Evolutionary conservation across 2,329 filamentous ascomycete species (phyloP), one percentile per base, ranked within the genome.

Genomic region (Xylaria sp.): DNA sequence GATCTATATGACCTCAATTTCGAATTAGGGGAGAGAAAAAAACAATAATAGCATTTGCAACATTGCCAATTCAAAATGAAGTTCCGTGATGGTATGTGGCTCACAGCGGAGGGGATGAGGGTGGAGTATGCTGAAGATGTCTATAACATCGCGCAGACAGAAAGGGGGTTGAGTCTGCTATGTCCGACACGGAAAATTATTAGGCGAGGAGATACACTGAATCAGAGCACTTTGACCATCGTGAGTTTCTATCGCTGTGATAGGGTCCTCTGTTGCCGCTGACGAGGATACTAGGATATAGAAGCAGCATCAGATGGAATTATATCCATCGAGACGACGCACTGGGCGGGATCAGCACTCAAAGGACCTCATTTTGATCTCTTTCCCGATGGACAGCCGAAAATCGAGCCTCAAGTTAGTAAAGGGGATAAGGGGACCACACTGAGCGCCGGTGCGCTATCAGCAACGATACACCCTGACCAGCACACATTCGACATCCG

Each of bases 31-130:
- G 15, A 3, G 41, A 18, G 3, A 36, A 59, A 52, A 32, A 4
- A 45, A 0, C 23, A 30, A 45, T 13, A 48, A 25, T 41, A 59
- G 15, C 30, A 56, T 55, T 39, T 23, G 48, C 30, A 32, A 45
- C 20, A 43, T 23, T 46, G 15, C 55, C 25, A 4, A 23, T 30
- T 41, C 57, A 77, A 72, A 50, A 89, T 89, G 87, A 88, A 87
- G 80, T 88, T 89, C 73, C 85, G 86, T 71, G 86, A 89, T 84
- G 86, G 86, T 71, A 89, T 91, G 89, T 91, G 90, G 90, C 81
- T 91, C 57, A 83, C 85, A 48, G 87, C 86, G 65, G 85, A 89
- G 77, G 86, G 84, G 68, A 84, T 89, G 76, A 82, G 83, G 58
- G 83, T 89, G 30, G 87, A 90, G 74, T 91, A 91, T 72, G 90